Percentiles rank a stretch among this genome's conserved stretches.
phyloP scores from a whole-genome alignment of 177 flowering plant genomes.

The Vitis hybrid region DNA sequence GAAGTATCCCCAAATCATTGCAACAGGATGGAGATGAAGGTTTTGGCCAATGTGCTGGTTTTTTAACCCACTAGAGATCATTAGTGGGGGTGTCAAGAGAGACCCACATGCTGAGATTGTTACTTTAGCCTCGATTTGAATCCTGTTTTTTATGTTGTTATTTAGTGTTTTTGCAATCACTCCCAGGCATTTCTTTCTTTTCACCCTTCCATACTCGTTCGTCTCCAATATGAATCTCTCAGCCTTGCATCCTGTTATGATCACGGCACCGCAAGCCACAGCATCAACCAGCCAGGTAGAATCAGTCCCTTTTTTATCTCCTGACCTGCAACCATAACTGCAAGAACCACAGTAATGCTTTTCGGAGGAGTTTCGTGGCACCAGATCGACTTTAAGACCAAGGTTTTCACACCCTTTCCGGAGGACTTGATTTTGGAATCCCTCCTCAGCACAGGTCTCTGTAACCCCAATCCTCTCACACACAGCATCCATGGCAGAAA shows the following conservation, averaged over 20 bases:
- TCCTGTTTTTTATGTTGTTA: constrained; percentile 28
- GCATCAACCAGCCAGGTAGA: constrained; percentile 83
- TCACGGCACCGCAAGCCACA: constrained; percentile 63
- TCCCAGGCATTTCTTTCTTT: constrained; percentile 58
- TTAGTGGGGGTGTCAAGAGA: constrained; percentile 62
- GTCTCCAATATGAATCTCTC: constrained; percentile 45
- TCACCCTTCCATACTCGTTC: constrained; percentile 25
- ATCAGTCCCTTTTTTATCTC: constrained; percentile 70
- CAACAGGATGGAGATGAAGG: constrained; percentile 77
- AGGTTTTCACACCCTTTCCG: constrained; percentile 67
- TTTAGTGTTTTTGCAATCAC: constrained; percentile 40
- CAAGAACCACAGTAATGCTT: constrained; percentile 72
- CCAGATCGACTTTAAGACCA: constrained; percentile 45
- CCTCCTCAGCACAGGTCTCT: constrained; percentile 48
- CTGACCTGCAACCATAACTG: constrained; percentile 60
- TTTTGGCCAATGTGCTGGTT: constrained; percentile 63
- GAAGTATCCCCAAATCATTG: constrained; percentile 75
- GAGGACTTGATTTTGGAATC: constrained; percentile 68
- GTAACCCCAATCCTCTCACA: constrained; percentile 64
- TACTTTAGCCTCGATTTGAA: constrained; percentile 58
- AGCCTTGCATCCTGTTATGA: constrained; percentile 70
- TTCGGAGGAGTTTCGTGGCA: constrained; percentile 63
- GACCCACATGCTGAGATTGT: constrained; percentile 82
- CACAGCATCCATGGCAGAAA: constrained; percentile 64
- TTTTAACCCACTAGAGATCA: constrained; percentile 70